Base-by-base conservation (phyloP, 2,329 filamentous ascomycete genomes). In the Calonectria pseudoturangicola region DNA sequence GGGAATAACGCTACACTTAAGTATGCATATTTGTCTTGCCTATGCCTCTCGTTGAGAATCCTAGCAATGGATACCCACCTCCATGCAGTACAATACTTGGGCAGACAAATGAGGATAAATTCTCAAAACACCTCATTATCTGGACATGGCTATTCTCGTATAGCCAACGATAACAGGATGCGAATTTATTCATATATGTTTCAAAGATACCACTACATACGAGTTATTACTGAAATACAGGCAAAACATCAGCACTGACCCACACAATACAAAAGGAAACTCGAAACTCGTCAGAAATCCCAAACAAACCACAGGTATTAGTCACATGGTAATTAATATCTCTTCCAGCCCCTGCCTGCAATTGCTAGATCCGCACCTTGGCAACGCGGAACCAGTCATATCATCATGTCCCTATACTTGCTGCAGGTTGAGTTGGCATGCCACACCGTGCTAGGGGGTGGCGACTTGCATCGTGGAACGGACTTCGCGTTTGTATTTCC, bases 371-470 rank as follows among this genome's bases (percentile, higher is more conserved):
- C 33, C 54, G 54, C 33, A 13, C 54, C 30, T 21, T 21, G 54
- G 54, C 9, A 25, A 39, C 28, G n/a, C 30, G 9, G 54, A 36
- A 39, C 54, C 54, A 58, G n/a, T 58, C 30, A 58, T 7, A 36
- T 39, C 10, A 41, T 45, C 28, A 3, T 15, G 27, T 45, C 39
- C 36, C 21, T 54, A 43, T 62, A 45, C 39, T 43, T 51, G 71
- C 58, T 73, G 71, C 73, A 71, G 47, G 73, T 47, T 75, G 71
- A 73, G 71, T 43, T 75, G 68, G 71, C 71, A 75, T 70, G 27
- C 27, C 45, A 68, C 66, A 63, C 50, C 41, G 56, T 47, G 43
- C 41, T 56, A 56, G 56, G 54, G 33, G 33, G 70, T 64, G 72
- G 68, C 63, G 41, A 73, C 33, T 56, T 39, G 58, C 41, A 28